phyloP scores from a whole-genome alignment of 345 rosid species.

The Ceriops zippeliana region DNA sequence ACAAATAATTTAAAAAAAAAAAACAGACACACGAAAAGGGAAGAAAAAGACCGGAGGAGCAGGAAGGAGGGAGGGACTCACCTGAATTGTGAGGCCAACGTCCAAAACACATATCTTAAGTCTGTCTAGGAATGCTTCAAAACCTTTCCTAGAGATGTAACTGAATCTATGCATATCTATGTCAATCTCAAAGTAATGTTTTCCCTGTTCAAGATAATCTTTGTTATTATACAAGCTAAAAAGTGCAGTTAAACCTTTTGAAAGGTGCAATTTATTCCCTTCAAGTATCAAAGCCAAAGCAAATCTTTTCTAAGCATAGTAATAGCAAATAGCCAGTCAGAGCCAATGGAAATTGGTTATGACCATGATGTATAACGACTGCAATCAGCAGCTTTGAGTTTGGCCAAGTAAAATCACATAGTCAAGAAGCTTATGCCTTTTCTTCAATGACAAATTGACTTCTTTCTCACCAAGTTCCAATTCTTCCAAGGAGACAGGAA shows the following conservation, averaged over 20 bases:
- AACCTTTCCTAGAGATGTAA: slow-evolving; percentile 93
- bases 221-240: neutral
- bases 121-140: slow-evolving; percentile 83
- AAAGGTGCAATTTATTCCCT: neutral
- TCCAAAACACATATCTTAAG: slow-evolving; percentile 78
- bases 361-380: no score
- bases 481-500: neutral
- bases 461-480: neutral
- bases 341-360: no score
- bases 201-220: slow-evolving; percentile 49
- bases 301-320: neutral
- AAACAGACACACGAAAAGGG: neutral
- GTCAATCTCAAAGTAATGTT: slow-evolving; percentile 84
- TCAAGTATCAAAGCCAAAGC: neutral
- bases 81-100: slow-evolving; percentile 98
- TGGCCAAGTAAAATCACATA: no score
- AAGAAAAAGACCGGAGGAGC: neutral
- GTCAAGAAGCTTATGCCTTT: no score
- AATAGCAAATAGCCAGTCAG: no score
- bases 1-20: neutral
- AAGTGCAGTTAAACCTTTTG: neutral
- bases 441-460: neutral
- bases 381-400: no score
- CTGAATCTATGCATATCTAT: slow-evolving; percentile 98
- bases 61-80: slow-evolving; percentile 3